Conservation (phyloP, 306 rosid genomes). For the Coriaria nepalensis region DNA sequence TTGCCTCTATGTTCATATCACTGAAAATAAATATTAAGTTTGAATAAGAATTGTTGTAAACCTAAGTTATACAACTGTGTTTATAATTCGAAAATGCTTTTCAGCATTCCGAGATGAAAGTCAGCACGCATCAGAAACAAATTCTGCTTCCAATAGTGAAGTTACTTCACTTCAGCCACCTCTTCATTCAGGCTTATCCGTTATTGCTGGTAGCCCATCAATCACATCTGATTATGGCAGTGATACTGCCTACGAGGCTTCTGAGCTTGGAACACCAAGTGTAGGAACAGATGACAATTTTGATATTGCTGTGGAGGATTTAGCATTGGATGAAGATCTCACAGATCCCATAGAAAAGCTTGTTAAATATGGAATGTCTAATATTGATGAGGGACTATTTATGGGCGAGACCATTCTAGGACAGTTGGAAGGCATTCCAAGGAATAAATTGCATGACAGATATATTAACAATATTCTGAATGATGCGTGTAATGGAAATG, state of each 20-base stretch:
- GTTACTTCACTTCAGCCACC: conserved; percentile 44
- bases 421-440: conserved; percentile 93
- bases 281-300: conserved; percentile 68
- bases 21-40: background rate
- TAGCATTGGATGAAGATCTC: conserved; percentile 72
- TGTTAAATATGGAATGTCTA: conserved; percentile 72
- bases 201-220: conserved; percentile 65
- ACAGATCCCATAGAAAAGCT: conserved; percentile 79
- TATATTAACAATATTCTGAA: conserved; percentile 32
- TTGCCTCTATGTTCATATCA: too few species aligned
- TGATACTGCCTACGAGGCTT: conserved; percentile 70
- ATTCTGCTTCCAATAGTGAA: conserved; percentile 34
- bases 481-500: conserved; percentile 43
- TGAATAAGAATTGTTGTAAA: background rate
- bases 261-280: conserved; percentile 69
- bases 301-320: conserved; percentile 72
- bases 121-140: conserved; percentile 43
- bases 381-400: conserved; percentile 89
- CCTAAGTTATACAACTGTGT: too few species aligned
- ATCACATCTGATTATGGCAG: conserved; percentile 84
- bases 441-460: conserved; percentile 62
- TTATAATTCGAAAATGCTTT: background rate
- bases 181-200: conserved; percentile 46
- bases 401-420: conserved; percentile 96
- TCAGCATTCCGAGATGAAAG: conserved; percentile 84